Base-by-base conservation (phyloP, 2,329 filamentous ascomycete genomes). In the Fusarium protoensiforme region DNA sequence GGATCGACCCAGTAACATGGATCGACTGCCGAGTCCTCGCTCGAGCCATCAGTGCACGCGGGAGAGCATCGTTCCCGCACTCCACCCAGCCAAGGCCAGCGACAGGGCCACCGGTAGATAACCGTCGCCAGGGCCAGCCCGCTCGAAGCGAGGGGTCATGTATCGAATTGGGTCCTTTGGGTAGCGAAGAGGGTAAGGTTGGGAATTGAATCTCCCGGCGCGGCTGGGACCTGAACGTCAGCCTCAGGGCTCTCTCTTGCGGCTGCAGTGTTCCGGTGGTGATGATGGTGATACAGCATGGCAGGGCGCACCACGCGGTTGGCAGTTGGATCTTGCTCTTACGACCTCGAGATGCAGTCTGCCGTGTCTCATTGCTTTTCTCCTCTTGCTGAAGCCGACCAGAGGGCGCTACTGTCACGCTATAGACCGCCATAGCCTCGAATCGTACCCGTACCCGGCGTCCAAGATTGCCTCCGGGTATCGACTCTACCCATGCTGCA, bases 181-280 rank as follows among this genome's bases (percentile, higher is more conserved):
- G 24, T n/a, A 53, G 11, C 18, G 48, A 11, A 53, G 31, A 31
- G 18, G 46, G 24, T 0, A 29, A 51, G 11, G 46, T 29, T 29
- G 24, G 24, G 46, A 29, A 48, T 48, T 48, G 43, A 29, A 2
- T 29, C 16, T 29, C 43, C 24, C 16, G 22, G 29, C 16, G 33
- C 57, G 38, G 27, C 57, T 61, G 33, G 29, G 41, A 33, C 43
- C 36, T 39, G n/a, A 43, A 64, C 64, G 31, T 29, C 36, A 16
- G 48, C 29, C 35, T 65, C 71, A 66, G 68, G 54, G 48, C 71
- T 72, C 41, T 58, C 36, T 36, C 24, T 61, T 71, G 46, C 64
- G 64, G 31, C 69, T 74, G 71, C 64, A 72, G 68, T 27, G 58
- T 65, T 39, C 71, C 71, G 64, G 48, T 53, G 60, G 36, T 43